Evolutionary conservation across 257 asterid species (phyloP), one percentile per base, ranked within the genome.

Genomic region (Fraxinus anomala): DNA sequence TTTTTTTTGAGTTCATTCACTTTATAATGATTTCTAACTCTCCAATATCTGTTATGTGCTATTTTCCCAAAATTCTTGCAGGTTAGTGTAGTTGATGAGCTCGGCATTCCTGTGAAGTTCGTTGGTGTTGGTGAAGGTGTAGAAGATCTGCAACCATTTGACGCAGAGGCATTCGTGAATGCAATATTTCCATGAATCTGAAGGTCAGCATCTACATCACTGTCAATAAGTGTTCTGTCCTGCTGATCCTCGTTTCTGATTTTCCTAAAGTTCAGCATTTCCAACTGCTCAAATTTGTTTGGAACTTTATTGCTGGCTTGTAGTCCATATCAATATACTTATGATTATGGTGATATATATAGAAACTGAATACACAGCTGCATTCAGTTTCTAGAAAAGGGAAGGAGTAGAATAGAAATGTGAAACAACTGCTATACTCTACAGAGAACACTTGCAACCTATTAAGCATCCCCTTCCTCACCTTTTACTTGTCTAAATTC

Each of bases 81-180:
- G 98, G 97, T 94, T n/a, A 94, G 98, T 83, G 97, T 94, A 17
- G 97, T 94, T 5, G 97, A 94, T 82, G 98, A 94, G 87, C 95
- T 94, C 24, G 95, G 96, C 51, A 94, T 94, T 83, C 98, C 98
- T 6, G 97, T 94, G 76, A 94, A 94, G 84, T 94, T 94, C 82
- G 96, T 94, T 24, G 97, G 97, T 9, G 97, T 92, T 49, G 98
- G 98, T 47, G 98, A 94, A 90, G 92, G 94, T 26, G 69, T 85
- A 21, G 94, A 92, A 54, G 98, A 94, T 79, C 97, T 94, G 75
- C 98, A 94, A 83, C 96, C 96, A 30, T 94, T 94, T 76, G 94
- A 94, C 76, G 94, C 96, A 6, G 95, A 89, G 89, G 91, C 92
- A n/a, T 94, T 94, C 44, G 97, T 94, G 9, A 72, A 94, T 82